Evolutionary conservation across 108 stramenopile species (phyloP).

Genomic region (Cyclotella sp.): DNA sequence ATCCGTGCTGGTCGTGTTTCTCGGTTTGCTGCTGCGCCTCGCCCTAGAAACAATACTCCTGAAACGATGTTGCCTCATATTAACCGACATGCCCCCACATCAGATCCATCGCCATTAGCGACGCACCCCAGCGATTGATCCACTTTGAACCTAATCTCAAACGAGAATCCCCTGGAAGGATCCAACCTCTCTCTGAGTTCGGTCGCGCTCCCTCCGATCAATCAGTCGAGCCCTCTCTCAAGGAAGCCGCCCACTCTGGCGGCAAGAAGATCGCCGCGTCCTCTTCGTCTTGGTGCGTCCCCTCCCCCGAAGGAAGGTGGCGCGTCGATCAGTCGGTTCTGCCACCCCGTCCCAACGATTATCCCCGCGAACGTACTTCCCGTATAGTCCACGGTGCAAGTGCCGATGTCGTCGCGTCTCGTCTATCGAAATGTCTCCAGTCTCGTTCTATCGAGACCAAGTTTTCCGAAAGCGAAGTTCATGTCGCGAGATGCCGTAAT

Average conservation of each 20-base stretch:
- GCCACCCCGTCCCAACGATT: slow-evolving; percentile 28
- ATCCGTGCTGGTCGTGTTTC: background rate
- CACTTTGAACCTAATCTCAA: slow-evolving; percentile 25
- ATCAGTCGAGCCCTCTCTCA: background rate
- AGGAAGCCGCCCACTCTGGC: background rate
- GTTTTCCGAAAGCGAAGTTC: slow-evolving; percentile 54
- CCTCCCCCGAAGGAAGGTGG: slow-evolving; percentile 26
- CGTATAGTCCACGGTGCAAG: slow-evolving; percentile 53
- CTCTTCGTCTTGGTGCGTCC: background rate
- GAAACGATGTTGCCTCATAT: background rate
- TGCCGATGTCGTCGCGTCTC: slow-evolving; percentile 55
- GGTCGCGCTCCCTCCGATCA: slow-evolving; percentile 9
- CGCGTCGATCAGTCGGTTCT: slow-evolving; percentile 26
- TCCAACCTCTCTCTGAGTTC: slow-evolving; percentile 14
- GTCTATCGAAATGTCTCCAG: slow-evolving; percentile 66
- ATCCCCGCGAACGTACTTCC: slow-evolving; percentile 59
- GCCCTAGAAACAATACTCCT: too few relatives aligned
- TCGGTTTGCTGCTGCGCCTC: too few relatives aligned
- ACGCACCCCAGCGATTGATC: slow-evolving; percentile 8
- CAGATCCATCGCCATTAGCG: slow-evolving; percentile 26
- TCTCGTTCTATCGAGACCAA: slow-evolving; percentile 67
- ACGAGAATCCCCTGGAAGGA: slow-evolving; percentile 29
- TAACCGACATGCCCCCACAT: background rate
- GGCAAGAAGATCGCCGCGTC: background rate
- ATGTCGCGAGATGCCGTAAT: slow-evolving; percentile 71